Evolutionary conservation across 495 filamentous ascomycete genomes (phyloP).

Genomic region (Lasiosphaeria ovina): DNA sequence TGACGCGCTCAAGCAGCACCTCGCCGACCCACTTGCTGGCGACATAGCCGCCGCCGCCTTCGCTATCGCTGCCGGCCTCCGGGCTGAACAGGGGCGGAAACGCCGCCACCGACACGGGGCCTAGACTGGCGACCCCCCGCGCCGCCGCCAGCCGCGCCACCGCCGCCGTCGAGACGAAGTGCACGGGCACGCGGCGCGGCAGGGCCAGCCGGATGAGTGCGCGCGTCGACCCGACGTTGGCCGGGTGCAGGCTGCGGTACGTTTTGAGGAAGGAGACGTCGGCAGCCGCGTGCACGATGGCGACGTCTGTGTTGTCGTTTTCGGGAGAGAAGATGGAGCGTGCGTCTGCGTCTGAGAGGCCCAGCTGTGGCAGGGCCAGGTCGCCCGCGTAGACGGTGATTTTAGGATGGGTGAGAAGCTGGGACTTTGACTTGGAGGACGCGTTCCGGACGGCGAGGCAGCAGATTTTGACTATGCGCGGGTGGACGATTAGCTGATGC

Average conservation of each 20-base stretch:
- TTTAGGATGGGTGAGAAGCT: no score
- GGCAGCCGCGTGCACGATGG: slow-evolving; percentile 53
- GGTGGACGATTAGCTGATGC: no score
- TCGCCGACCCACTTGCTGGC: slow-evolving; percentile 58
- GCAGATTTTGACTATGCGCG: no score
- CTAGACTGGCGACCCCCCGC: not conserved
- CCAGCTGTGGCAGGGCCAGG: slow-evolving; percentile 38
- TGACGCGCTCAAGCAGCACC: slow-evolving; percentile 40
- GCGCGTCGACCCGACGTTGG: slow-evolving; percentile 47
- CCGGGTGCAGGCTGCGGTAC: slow-evolving; percentile 39
- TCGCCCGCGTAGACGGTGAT: slow-evolving; percentile 28
- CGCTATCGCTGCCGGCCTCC: not conserved
- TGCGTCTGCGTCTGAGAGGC: slow-evolving; percentile 32
- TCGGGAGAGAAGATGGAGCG: slow-evolving; percentile 22
- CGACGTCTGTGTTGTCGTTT: slow-evolving; percentile 25
- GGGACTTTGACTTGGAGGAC: no score
- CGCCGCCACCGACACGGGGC: not conserved
- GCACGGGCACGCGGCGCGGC: slow-evolving; percentile 38
- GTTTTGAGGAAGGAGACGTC: slow-evolving; percentile 49
- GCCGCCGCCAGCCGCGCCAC: no score
- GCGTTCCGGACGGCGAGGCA: no score
- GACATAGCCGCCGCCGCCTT: slow-evolving; percentile 44
- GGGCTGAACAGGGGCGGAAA: not conserved
- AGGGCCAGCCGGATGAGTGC: slow-evolving; percentile 37
- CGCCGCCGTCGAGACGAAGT: slow-evolving; percentile 43